These are phyloP conservation scores for Bipolaris zeicola DNA, from an alignment of 2,329 filamentous ascomycete species.

Conservation along the genomic window DNA sequence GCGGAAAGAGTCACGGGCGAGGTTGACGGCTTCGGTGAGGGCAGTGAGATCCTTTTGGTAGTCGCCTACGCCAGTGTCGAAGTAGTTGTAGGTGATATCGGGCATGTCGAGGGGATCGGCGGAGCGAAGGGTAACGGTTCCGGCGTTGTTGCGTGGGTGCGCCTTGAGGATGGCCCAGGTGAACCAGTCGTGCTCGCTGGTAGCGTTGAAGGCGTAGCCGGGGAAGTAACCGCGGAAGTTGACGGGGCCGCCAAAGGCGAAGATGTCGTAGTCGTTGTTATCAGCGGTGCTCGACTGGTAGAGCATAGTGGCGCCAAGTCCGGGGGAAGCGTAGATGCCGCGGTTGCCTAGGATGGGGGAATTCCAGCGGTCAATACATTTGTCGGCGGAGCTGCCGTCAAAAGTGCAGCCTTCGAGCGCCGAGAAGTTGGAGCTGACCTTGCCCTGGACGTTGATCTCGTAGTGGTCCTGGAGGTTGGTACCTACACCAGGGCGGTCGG, in stretches of 20 bases:
- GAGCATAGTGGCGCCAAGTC: slow-evolving; percentile 58
- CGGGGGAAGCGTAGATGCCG: slow-evolving; percentile 57
- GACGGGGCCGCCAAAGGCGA: slow-evolving; percentile 61
- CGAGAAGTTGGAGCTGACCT: slow-evolving; percentile 46
- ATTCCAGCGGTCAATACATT: slow-evolving; percentile 51
- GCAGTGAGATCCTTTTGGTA: slow-evolving; percentile 62
- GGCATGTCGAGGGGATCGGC: slow-evolving; percentile 68
- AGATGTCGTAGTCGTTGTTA: slow-evolving; percentile 59
- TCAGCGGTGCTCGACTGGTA: slow-evolving; percentile 51
- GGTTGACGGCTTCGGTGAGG: slow-evolving; percentile 59
- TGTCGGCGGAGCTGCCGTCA: slow-evolving; percentile 48
- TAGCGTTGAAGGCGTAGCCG: slow-evolving; percentile 59
- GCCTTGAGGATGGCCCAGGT: slow-evolving; percentile 64
- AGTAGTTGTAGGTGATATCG: slow-evolving; percentile 56
- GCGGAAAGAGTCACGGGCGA: slow-evolving; percentile 54
- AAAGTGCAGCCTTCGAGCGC: slow-evolving; percentile 51
- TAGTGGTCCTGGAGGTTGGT: slow-evolving; percentile 69
- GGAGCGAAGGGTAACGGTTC: slow-evolving; percentile 65
- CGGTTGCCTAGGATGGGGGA: slow-evolving; percentile 49
- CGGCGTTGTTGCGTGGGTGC: slow-evolving; percentile 65
- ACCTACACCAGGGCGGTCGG: slow-evolving; percentile 66
- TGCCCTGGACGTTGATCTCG: slow-evolving; percentile 56
- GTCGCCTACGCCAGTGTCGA: slow-evolving; percentile 61
- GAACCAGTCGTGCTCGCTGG: slow-evolving; percentile 55
- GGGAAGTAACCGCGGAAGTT: slow-evolving; percentile 63